Conservation (phyloP, 352 stramenopile species). For the Pythium monospermum region DNA sequence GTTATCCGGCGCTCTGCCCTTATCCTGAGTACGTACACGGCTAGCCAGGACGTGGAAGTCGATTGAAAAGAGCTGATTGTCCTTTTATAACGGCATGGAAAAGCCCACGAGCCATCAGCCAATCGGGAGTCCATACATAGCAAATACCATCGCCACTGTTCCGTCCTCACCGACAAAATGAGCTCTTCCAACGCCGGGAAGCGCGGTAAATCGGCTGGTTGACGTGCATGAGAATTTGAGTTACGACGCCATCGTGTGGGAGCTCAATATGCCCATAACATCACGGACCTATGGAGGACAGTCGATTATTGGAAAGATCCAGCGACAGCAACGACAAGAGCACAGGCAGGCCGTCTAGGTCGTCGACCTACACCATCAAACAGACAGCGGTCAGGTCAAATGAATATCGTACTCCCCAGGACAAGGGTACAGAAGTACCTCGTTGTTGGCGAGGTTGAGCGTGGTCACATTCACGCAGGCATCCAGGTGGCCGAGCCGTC, state of each 20-base stretch:
- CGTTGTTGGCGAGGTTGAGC: constrained; percentile 52
- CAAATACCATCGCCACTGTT: no score
- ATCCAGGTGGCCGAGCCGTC: constrained; percentile 32
- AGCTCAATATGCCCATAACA: background rate
- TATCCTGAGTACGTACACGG: constrained; percentile 20
- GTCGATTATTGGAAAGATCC: constrained; percentile 41
- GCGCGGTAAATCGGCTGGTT: constrained; percentile 38
- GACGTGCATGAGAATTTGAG: no score
- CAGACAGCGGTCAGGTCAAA: background rate
- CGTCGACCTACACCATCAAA: constrained; percentile 27
- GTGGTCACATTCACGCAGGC: constrained; percentile 47
- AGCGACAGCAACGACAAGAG: constrained; percentile 39
- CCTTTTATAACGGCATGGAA: constrained; percentile 29
- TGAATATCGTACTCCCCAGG: background rate
- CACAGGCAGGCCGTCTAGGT: constrained; percentile 38
- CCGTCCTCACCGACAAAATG: constrained; percentile 28
- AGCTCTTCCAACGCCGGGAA: constrained; percentile 53
- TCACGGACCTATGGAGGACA: constrained; percentile 38
- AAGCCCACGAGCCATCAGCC: no score
- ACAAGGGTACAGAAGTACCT: constrained; percentile 19
- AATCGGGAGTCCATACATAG: no score
- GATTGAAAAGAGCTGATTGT: constrained; percentile 42
- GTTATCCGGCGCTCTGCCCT: background rate
- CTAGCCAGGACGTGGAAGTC: constrained; percentile 33
- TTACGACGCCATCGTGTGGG: no score